Evolutionary conservation across 805 yeast species (phyloP).

Genomic region (Candida vartiovaarae): DNA sequence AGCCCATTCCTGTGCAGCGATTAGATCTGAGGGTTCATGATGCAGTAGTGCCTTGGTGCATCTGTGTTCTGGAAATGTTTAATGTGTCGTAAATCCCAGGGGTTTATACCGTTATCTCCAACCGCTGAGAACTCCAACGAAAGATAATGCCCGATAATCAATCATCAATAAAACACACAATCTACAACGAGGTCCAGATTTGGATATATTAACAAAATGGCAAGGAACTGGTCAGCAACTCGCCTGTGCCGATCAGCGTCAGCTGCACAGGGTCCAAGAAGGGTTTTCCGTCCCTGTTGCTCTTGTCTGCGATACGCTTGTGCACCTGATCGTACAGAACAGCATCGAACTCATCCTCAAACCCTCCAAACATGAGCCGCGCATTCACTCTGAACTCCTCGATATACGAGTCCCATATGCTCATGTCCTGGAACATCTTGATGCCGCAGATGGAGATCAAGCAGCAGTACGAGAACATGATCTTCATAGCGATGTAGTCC

Average conservation of each 20-base stretch:
- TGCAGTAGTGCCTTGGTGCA: no score
- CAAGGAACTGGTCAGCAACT: no score
- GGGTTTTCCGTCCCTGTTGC: constrained; percentile 9
- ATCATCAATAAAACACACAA: no score
- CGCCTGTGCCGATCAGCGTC: constrained; percentile 7
- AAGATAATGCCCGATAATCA: no score
- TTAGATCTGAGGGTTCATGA: no score
- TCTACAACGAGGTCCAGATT: no score
- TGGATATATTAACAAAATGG: no score
- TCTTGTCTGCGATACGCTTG: constrained; percentile 3
- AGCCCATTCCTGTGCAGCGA: no score
- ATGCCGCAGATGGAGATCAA: constrained; percentile 18
- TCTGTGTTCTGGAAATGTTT: no score
- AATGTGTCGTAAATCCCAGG: no score
- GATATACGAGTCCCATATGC: constrained; percentile 18
- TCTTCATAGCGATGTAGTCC: constrained; percentile 18
- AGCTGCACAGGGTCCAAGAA: constrained; percentile 10
- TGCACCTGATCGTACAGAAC: constrained; percentile 13
- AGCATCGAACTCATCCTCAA: constrained; percentile 17
- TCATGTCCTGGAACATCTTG: constrained; percentile 10
- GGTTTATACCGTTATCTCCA: no score
- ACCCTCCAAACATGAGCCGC: constrained; percentile 6
- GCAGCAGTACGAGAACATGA: constrained; percentile 14
- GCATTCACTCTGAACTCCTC: constrained; percentile 7
- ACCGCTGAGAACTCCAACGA: no score